A percentile compares a stretch with the other conserved stretches of the same genome.
Conservation (phyloP, 805 yeast species). For the Cyberlindnera japonica region DNA sequence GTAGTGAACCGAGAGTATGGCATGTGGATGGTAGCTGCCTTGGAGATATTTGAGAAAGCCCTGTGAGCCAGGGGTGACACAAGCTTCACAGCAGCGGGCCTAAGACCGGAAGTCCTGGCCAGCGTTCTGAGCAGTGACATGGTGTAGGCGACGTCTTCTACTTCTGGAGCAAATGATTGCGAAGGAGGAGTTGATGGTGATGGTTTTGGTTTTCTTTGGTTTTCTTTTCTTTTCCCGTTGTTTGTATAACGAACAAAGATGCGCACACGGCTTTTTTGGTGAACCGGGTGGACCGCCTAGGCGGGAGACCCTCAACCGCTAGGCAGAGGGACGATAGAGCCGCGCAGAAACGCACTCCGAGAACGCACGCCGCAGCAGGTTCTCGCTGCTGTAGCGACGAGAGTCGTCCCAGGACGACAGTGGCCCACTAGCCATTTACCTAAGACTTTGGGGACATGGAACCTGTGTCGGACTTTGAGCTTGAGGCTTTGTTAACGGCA, state of each 20-base stretch:
- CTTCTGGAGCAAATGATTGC: too few species aligned
- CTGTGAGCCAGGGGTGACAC: neutral
- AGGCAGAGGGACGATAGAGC: neutral
- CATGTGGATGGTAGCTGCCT: neutral
- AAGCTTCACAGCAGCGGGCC: neutral
- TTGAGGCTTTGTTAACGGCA: too few species aligned
- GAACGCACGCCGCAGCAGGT: too few species aligned
- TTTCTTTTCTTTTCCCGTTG: too few species aligned
- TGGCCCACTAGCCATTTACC: neutral
- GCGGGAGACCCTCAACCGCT: neutral
- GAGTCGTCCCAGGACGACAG: neutral
- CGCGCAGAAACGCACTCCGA: neutral
- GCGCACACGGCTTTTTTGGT: neutral
- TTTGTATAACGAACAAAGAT: too few species aligned
- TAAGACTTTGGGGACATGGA: too few species aligned
- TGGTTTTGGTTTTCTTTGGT: too few species aligned
- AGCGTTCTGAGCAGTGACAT: neutral
- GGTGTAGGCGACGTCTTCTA: neutral
- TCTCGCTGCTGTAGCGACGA: too few species aligned
- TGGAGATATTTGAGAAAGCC: constrained; percentile 6
- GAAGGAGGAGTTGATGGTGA: too few species aligned
- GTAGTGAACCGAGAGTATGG: constrained; percentile 6
- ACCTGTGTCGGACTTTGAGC: too few species aligned
- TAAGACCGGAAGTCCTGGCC: neutral
- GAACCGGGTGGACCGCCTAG: constrained; percentile 1